Evolutionary conservation across 179 eudicot species (phyloP), one percentile per base, ranked within the genome.

Genomic region (Corrigiola litoralis): DNA sequence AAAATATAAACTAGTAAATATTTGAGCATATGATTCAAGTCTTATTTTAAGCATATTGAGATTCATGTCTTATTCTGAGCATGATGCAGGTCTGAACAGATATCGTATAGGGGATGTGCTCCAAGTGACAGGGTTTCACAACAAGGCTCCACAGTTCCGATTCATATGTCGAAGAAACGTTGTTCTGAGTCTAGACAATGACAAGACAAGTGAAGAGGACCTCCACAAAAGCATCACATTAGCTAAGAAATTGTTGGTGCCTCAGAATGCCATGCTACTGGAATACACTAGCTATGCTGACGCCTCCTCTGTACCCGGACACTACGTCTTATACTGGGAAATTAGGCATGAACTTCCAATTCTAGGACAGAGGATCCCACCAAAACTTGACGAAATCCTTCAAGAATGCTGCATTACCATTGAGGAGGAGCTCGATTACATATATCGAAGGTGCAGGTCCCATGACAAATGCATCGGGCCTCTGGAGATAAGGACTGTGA

Each of bases 291-390:
- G 88, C 81, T 81, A 69, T 51, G 84, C 89, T 2, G 96, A 89
- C 17, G 52, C 91, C 2, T 76, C 88, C 40, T 55, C 89, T 12
- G 63, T 85, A 31, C 95, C 95, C 1, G 95, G 95, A 2, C 95
- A 89, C 87, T 89, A 89, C 38, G 90, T 89, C 4, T 60, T 89
- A 7, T 89, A 65, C 64, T 89, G 96, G 96, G 96, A 89, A 74
- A 76, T 89, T 40, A 67, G 58, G 20, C 58, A 62, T 31, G 49
- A 57, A 60, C 58, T 27, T 24, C 53, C 44, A 33, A 17, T 49
- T 53, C 28, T 20, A 3, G 69, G 44, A 1, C 48, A 46, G 25
- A 20, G 50, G 13, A 21, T 38, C 27, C 37, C 53, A 2, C 23
- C 73, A 17, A n/a, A 61, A 3, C 69, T 69, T 3, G 51, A 61